phyloP scores from a whole-genome alignment of 345 rosid genomes.

The Salix arbutifolia region DNA sequence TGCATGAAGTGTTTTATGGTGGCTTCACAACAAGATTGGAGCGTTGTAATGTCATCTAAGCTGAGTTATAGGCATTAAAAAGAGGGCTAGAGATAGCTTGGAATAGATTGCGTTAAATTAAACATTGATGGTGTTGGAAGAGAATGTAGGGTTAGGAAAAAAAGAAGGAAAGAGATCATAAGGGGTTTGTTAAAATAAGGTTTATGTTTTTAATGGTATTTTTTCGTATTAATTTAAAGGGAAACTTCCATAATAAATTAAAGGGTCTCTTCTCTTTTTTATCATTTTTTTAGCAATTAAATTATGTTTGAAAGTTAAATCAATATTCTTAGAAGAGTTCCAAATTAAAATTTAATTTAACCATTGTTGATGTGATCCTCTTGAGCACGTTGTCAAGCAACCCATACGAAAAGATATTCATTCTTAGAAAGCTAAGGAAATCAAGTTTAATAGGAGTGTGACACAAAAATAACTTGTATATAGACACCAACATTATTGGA shows the following conservation, averaged over 20 bases:
- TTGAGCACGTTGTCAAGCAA: no score
- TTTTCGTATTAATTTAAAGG: not conserved
- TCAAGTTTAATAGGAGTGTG: no score
- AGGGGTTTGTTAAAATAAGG: not conserved
- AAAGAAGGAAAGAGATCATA: no score
- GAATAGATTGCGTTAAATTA: not conserved
- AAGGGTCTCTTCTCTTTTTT: not conserved
- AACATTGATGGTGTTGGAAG: not conserved
- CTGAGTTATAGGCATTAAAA: not conserved
- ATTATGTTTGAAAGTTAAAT: not conserved
- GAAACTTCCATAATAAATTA: not conserved
- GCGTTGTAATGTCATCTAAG: not conserved
- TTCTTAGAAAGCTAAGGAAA: no score
- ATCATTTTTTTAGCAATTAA: not conserved
- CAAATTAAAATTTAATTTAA: not conserved
- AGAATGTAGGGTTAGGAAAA: accelerated
- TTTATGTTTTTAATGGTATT: not conserved
- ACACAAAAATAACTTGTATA: no score
- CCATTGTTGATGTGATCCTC: not conserved
- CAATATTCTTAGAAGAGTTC: no score
- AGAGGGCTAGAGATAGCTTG: not conserved
- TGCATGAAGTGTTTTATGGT: not conserved
- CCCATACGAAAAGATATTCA: no score
- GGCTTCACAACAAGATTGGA: not conserved
- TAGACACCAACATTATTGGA: no score